phyloP scores from a whole-genome alignment of 306 rosid species.

The Oemleria cerasiformis region DNA sequence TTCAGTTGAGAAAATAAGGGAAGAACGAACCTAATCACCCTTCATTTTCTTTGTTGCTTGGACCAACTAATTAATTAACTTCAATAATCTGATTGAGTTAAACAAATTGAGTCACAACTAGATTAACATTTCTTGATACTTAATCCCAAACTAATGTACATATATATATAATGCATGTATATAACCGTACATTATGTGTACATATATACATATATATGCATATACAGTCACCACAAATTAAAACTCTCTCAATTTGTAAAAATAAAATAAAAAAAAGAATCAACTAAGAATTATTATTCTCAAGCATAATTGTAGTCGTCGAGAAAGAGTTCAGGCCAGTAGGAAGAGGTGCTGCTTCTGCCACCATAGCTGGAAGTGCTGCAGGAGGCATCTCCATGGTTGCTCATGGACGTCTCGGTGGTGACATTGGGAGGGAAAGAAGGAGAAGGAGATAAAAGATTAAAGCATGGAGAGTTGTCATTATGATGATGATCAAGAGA shows the following conservation, averaged over 20 bases:
- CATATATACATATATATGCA: neutral
- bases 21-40: conserved; percentile 60
- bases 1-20: conserved; percentile 16
- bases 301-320: conserved; percentile 33
- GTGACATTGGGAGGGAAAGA: conserved; percentile 29
- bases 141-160: neutral
- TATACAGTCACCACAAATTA: neutral
- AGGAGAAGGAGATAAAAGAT: conserved; percentile 25
- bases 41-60: conserved; percentile 46
- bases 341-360: conserved; percentile 34
- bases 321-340: conserved; percentile 54
- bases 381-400: conserved; percentile 53
- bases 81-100: conserved; percentile 18
- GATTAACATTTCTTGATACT: neutral
- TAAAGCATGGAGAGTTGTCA: conserved; percentile 36
- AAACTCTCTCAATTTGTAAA: neutral
- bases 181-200: neutral
- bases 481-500: neutral
- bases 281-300: conserved; percentile 34
- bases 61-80: conserved; percentile 34
- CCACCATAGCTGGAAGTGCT: conserved; percentile 54
- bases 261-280: too few species aligned
- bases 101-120: too few species aligned
- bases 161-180: neutral
- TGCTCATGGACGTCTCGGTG: conserved; percentile 12